Base-by-base conservation (phyloP, 2,329 filamentous ascomycete genomes). In the Hypomyces perniciosus region DNA sequence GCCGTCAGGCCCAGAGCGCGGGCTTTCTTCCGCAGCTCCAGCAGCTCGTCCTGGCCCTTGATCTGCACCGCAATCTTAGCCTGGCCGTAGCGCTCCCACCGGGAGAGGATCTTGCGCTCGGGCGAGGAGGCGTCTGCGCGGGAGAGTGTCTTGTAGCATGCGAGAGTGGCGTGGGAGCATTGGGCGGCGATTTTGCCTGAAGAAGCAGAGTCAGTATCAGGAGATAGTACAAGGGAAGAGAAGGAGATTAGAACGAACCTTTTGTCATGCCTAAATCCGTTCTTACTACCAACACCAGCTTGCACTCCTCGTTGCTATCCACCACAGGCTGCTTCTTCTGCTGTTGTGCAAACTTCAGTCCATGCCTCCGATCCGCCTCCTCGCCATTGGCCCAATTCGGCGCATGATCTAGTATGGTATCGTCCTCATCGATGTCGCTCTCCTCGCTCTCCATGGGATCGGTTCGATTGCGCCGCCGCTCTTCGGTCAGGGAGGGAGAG, bases 211-310 rank as follows among this genome's bases (percentile, higher is more conserved):
- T 54, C 31, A 41, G 48, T 28, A 35, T 8, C 20, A 20, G 20
- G 20, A 20, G 20, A 20, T 3, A 20, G 20, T 3, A 30, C 1
- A 33, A 31, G 12, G 13, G 8, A 26, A 10, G 8, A 38, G 29
- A 8, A 8, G 29, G 9, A 12, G 6, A 8, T 1, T 10, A 39
- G 27, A 38, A 67, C 75, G 39, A 74, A 93, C 92, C 92, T 73
- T 96, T 97, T 8, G 88, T 93, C 93, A 99, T 99, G 61, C 92
- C 92, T 62, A 99, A 71, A 72, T 99, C 93, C 13, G 90, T 96
- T 65, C 93, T 76, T 50, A 97, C 92, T 4, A 96, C 89, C 33
- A 99, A 75, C 10, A 96, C 89, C 52, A 97, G 76, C 73, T 97
- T 97, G 75, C 92, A 96, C 68, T 96, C 91, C 69, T 96, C 91